Base-by-base conservation (phyloP, 805 yeast species). In the Barnettozyma californica region DNA sequence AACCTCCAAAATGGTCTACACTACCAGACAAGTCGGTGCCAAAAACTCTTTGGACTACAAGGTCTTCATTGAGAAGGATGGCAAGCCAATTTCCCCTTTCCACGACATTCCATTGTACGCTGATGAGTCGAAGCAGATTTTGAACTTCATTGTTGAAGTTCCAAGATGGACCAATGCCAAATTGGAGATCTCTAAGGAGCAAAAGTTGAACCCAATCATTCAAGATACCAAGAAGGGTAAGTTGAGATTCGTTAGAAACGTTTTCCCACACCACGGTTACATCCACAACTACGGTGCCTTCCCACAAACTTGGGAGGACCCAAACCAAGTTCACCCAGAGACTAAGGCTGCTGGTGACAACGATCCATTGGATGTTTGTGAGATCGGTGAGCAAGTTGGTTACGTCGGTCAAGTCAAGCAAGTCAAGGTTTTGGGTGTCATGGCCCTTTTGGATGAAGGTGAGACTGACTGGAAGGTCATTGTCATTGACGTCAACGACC, bases 111-210 rank as follows among this genome's bases (percentile, higher is more conserved):
- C 95, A 55, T 78, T 94, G 68, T 91, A 84, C 64, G 97, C 98
- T 62, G 94, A 92, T 72, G 87, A 89, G 68, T 91, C 87, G 66
- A 86, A 87, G 75, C 83, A 91, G 63, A 79, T 91, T 61, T 76
- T 86, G 59, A 87, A 86, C 78, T 84, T 88, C 87, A 77, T 94
- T 61, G 97, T 94, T 55, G 99, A 94, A 74, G 90, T 94, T 58
- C 99, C 99, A 67, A 86, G 98, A 71, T 92, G 97, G 97, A 80
- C 96, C 65, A 94, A 94, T 68, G 98, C 97, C 57, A 94, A 94
- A 77, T 77, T 91, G 69, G 99, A 94, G 72, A 90, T 91, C 70
- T 80, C 86, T 68, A 91, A 90, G 74, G 95, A 87, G 62, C 73
- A 73, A 60, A 70, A 79, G 41, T 77, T 90, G 67, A 94, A 94